Evolutionary conservation across 2,329 filamentous ascomycete species (phyloP).

Genomic region (Cladophialophora carrionii): DNA sequence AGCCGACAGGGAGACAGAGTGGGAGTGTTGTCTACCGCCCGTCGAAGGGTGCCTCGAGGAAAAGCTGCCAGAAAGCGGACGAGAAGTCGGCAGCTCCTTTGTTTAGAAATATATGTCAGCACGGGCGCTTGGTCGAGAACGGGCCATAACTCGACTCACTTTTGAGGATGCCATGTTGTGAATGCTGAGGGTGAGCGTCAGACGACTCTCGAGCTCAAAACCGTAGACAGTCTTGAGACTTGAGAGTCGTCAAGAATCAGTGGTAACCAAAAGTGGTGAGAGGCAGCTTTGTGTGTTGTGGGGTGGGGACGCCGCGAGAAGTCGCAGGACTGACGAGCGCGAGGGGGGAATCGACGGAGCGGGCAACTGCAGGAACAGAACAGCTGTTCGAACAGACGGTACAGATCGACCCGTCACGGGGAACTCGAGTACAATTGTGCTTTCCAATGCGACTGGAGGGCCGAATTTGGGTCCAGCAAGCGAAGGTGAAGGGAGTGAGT

Average conservation of each 20-base stretch:
- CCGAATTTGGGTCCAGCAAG: constrained; percentile 12
- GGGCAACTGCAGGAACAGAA: constrained; percentile 18
- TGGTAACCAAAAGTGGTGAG: constrained; percentile 25
- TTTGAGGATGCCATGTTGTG: constrained; percentile 35
- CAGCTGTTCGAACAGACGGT: constrained; percentile 1
- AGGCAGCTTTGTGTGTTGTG: constrained; percentile 19
- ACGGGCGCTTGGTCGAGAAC: constrained; percentile 26
- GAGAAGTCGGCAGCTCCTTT: constrained; percentile 38
- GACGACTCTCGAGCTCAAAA: constrained; percentile 37
- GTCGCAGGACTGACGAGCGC: constrained; percentile 18
- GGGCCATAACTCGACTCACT: constrained; percentile 26
- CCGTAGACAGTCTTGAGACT: constrained; percentile 32
- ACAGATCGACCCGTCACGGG: constrained; percentile 7
- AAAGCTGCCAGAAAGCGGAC: constrained; percentile 38
- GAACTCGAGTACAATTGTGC: constrained; percentile 2
- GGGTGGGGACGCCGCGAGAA: constrained; percentile 25
- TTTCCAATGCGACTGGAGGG: constrained; percentile 2
- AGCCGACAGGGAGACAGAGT: constrained; percentile 75
- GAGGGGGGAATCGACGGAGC: constrained; percentile 5
- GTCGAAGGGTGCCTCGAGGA: constrained; percentile 35
- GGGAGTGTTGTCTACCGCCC: constrained; percentile 62
- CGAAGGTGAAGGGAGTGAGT: constrained; percentile 11
- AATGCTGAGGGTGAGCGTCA: constrained; percentile 14
- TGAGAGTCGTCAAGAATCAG: constrained; percentile 36
- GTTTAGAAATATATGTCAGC: constrained; percentile 34